Evolutionary conservation across 2,329 filamentous ascomycete species (phyloP).

Genomic region (Xylaria sp.): DNA sequence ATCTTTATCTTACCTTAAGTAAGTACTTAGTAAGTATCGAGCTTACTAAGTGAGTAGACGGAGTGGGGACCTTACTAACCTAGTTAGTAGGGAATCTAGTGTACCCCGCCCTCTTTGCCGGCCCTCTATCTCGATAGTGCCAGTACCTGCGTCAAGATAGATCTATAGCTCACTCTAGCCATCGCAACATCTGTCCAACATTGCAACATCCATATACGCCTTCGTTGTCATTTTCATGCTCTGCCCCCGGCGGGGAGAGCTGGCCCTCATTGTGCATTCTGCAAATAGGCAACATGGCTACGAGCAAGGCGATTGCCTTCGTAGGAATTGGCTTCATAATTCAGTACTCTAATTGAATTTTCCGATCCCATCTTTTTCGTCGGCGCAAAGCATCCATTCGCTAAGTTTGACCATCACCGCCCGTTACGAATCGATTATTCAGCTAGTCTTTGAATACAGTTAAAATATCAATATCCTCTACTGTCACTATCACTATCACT

Average conservation of each 20-base stretch:
- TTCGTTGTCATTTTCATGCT: neutral
- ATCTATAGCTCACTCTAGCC: neutral
- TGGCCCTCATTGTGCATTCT: neutral
- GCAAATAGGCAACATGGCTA: constrained; percentile 8
- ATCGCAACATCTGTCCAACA: neutral
- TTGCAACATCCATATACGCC: neutral
- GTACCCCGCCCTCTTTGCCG: neutral
- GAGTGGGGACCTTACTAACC: no score
- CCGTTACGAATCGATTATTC: neutral
- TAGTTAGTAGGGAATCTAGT: neutral
- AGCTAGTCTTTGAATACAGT: no score
- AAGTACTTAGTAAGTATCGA: no score
- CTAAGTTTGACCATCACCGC: constrained; percentile 8
- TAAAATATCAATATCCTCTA: no score
- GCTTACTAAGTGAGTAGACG: neutral
- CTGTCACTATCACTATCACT: neutral
- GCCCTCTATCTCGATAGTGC: neutral
- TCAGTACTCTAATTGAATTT: neutral
- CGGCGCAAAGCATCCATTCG: neutral
- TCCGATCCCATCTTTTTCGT: neutral
- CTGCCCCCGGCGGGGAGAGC: neutral
- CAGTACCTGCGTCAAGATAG: constrained; percentile 14
- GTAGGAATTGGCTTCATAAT: neutral
- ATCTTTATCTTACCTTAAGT: constrained; percentile 11
- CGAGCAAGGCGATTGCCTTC: neutral